Base-by-base conservation (phyloP, 345 rosid species). In the Aquilaria sinensis region DNA sequence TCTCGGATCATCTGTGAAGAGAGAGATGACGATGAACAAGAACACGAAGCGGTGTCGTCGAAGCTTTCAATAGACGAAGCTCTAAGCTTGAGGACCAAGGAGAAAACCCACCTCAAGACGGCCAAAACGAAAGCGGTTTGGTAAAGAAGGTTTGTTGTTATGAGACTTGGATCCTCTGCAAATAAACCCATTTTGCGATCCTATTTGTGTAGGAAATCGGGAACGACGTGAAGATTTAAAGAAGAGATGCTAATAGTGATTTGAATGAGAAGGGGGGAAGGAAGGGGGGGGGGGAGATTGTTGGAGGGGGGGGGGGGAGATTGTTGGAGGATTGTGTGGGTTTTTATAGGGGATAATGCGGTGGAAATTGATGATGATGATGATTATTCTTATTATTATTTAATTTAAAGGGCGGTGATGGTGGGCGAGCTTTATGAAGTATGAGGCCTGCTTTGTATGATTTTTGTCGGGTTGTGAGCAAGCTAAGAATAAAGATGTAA, bases 121-220 rank as follows among this genome's bases (percentile, higher is more conserved):
- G 98, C 81, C 51, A 90, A 67, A 8, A 79, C 67, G 50, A 86
- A 78, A 5, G 96, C 98, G 43, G 90, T 77, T 73, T 85, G 74
- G 96, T 93, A 88, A 23, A 93, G 77, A 58, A 83, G 53, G 31
- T 89, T 88, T 51, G 83, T 72, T 34, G 80, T 60, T 1, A 84
- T 71, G 50, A 78, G 68, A 64, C 84, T 71, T 5, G 92, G 83
- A 62, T 88, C 90, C 51, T 86, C 97, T 31, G 75, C 78, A 56
- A 82, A 85, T 75, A 83, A 73, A 54, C 89, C 76, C 96, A 87
- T 88, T 9, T 37, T 37, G 8, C 43, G 8, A 37, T 37, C 8
- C 7, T 37, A 37, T 37, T 2, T 37, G 1, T 37, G 7, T 23
- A 58, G 34, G 15, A 9, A 7, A 16, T 12, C 2, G 34, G 65